Base-by-base conservation (phyloP, 164 flowering plant species). In the Sedum album region DNA sequence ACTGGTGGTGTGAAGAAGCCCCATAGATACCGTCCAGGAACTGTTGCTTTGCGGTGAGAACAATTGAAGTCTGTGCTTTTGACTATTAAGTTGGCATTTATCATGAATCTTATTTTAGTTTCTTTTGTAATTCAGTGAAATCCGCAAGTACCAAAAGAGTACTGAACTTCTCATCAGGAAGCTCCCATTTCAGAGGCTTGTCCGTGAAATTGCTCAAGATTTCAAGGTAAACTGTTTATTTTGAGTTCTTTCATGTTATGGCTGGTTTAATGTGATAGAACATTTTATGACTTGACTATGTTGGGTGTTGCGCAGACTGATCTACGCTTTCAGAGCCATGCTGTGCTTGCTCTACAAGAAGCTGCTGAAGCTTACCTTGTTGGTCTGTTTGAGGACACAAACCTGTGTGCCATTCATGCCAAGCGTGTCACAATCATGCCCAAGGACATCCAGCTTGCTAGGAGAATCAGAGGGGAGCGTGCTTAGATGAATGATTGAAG, bases 1-100 rank as follows among this genome's bases (percentile, higher is more conserved):
- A 90, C 97, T 4, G 97, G 97, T 8, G 97, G 97, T 21, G 97
- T 90, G 25, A 90, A 90, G 92, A 90, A 90, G 84, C 96, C 96
- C 31, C 96, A 90, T 71, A 79, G 96, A 67, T 90, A 88, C 79
- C 89, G 94, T 20, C 96, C 96, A 42, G 94, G 94, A 64, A 90
- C 96, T 68, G 96, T 90, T 49, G 94, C 96, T 46, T 94, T 90
- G 68, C 88, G 96, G 90, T 88, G 53, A 23, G 73, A n/a, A n/a
- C 13, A 18, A 23, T 25, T 23, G 60, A n/a, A n/a, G n/a, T n/a
- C n/a, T n/a, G n/a, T n/a, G n/a, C n/a, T n/a, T n/a, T n/a, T n/a
- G n/a, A n/a, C n/a, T n/a, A n/a, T n/a, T n/a, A n/a, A n/a, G n/a
- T n/a, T n/a, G n/a, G n/a, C n/a, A n/a, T n/a, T n/a, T n/a, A n/a